A percentile compares a stretch with the other conserved stretches of the same genome.
phyloP scores from a whole-genome alignment of 257 asterid species.

The Lycium barbarum region DNA sequence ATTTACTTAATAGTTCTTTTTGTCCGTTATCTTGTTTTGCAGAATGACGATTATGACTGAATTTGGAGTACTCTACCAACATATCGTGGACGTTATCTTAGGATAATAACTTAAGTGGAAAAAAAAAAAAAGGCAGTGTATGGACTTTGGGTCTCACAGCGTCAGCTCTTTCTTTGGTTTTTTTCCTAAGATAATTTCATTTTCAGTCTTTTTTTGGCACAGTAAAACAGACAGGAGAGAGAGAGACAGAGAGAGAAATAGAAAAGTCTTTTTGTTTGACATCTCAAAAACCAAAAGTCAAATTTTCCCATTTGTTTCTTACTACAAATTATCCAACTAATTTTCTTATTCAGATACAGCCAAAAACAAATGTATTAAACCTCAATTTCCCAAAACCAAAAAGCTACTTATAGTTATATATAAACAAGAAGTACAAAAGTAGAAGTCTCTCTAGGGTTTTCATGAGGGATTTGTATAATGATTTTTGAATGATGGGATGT shows the following conservation, averaged over 20 bases:
- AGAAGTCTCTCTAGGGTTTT: background rate
- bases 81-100: constrained; percentile 19
- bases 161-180: background rate
- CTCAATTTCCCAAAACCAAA: too few species aligned
- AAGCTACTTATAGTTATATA: background rate
- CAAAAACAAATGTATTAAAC: constrained; percentile 31
- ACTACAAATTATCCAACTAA: constrained; percentile 43
- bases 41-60: constrained; percentile 8
- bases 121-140: background rate
- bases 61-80: background rate
- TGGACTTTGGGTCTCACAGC: background rate
- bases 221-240: constrained; percentile 25
- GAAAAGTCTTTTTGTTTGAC: constrained; percentile 39
- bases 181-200: background rate
- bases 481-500: background rate
- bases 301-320: constrained; percentile 38
- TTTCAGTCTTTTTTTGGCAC: background rate
- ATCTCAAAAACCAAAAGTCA: constrained; percentile 37
- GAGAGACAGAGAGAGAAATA: background rate
- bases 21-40: background rate
- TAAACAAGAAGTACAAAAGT: background rate
- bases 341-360: constrained; percentile 31
- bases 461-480: background rate
- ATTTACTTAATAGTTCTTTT: background rate
- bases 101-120: background rate